A percentile compares a stretch with the other conserved stretches of the same genome.
Evolutionary conservation across 2,329 filamentous ascomycete genomes (phyloP).

Genomic region (Exophiala bonariae): DNA sequence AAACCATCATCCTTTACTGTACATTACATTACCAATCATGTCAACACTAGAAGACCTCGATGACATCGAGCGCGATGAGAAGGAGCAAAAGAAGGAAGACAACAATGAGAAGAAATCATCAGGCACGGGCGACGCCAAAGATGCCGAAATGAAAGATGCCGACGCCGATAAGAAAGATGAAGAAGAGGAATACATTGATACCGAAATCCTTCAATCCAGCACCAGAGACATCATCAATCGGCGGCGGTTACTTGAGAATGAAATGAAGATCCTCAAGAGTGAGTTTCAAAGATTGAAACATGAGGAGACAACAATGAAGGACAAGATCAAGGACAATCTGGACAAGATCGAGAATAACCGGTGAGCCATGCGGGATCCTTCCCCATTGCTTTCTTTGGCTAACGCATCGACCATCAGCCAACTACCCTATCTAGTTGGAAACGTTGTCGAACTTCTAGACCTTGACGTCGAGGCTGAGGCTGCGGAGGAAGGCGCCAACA

Average conservation of each 20-base stretch:
- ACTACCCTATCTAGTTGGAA: slow-evolving; percentile 96
- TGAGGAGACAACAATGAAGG: slow-evolving; percentile 92
- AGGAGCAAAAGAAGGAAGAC: slow-evolving; percentile 61
- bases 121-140: slow-evolving; percentile 57
- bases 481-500: slow-evolving; percentile 96
- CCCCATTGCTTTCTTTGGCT: slow-evolving; percentile 7
- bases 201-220: slow-evolving; percentile 88
- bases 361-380: slow-evolving; percentile 50
- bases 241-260: slow-evolving; percentile 91
- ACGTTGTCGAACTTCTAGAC: slow-evolving; percentile 95
- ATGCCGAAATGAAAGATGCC: slow-evolving; percentile 90
- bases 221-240: slow-evolving; percentile 93
- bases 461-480: slow-evolving; percentile 95
- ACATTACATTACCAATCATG: slow-evolving; percentile 60
- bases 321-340: slow-evolving; percentile 98
- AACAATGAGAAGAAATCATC: slow-evolving; percentile 57
- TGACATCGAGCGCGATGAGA: slow-evolving; percentile 76
- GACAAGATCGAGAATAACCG: slow-evolving; percentile 99
- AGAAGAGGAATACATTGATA: slow-evolving; percentile 82
- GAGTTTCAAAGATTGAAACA: slow-evolving; percentile 92
- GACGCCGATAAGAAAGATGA: slow-evolving; percentile 62
- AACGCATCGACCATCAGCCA: slow-evolving; percentile 59
- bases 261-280: slow-evolving; percentile 97
- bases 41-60: slow-evolving; percentile 91
- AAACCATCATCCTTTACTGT: not conserved